Percentiles rank a stretch among this genome's conserved stretches.
phyloP scores from a whole-genome alignment of 345 rosid genomes.

The Brassica nigra region DNA sequence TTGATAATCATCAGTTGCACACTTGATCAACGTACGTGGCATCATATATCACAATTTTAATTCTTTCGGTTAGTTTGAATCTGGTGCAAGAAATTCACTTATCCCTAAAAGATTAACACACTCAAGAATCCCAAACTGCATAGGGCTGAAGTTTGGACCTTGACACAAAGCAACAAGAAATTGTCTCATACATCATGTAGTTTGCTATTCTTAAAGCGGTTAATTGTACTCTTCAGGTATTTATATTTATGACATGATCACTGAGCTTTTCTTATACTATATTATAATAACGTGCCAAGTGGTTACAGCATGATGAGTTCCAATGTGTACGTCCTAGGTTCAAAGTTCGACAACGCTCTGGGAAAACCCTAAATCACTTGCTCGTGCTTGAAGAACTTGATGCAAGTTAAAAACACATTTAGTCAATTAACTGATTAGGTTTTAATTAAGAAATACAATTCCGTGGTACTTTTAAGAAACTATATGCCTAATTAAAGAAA shows the following conservation, averaged over 20 bases:
- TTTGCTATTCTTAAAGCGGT: not conserved
- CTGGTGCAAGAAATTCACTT: not conserved
- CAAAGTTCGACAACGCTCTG: slow-evolving; percentile 16
- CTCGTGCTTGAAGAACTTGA: slow-evolving; percentile 14
- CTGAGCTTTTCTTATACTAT: not conserved
- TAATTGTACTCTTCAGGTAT: not conserved
- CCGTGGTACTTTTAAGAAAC: not conserved
- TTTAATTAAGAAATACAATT: not conserved
- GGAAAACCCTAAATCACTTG: slow-evolving; percentile 21
- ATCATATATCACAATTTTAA: not conserved
- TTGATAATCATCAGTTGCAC: not conserved
- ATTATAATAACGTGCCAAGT: slow-evolving; percentile 13
- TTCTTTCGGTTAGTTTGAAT: not conserved
- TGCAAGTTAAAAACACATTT: not conserved
- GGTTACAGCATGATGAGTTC: slow-evolving; percentile 23
- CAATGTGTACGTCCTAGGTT: slow-evolving; percentile 29
- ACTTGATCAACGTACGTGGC: not conserved
- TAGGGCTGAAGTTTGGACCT: not conserved
- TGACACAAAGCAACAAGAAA: not conserved
- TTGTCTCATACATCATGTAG: not conserved
- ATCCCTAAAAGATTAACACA: not conserved
- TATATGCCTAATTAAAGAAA: not conserved
- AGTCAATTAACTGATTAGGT: not conserved
- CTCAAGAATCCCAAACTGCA: not conserved
- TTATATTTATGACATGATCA: not conserved